Evolutionary conservation across 371 early-diverging fungal species (phyloP), one percentile per base, ranked within the genome.

Genomic region (Mortierella sp.): DNA sequence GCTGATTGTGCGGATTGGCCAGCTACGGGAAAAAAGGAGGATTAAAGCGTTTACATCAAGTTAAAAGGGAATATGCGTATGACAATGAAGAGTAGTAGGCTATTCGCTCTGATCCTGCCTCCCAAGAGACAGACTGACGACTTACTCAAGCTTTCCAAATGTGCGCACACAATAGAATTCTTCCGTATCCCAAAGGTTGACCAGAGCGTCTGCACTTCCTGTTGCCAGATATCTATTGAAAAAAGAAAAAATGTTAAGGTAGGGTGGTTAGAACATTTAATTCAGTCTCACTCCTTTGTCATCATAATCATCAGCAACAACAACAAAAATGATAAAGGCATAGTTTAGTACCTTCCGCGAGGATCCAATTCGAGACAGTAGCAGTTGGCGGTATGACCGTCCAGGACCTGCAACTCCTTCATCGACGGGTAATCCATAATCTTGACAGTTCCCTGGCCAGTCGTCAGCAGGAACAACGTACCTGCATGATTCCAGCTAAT

Each of bases 321-420:
- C 7, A 47, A n/a, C 29, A 66, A 0, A n/a, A 50, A 26, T 19
- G 14, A 65, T n/a, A 52, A 53, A 55, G 31, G 29, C 2, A 31
- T 9, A 2, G 5, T 26, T 3, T 44, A 72, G 24, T 82, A 91
- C 89, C 92, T 87, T 67, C 94, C 92, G 16, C 89, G 89, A 5
- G 95, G 95, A 88, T 96, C 96, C 67, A 94, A 91, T 53, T 95
- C 95, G 0, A 96, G 87, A 78, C 95, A 95, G 73, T 94, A 95
- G 71, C 95, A 94, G 66, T 93, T 95, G 37, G 95, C 93, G 0
- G 95, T 95, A 77, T 96, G 96, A 5, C 94, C 95, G 22, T 88
- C 84, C 14, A 96, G 68, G 8, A 89, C 88, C 48, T 92, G 85
- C 1, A 92, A 66, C n/a, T 85, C 90, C 26, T 91, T 86, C 74